These are phyloP conservation scores for Colletotrichum horii DNA, from an alignment of 2,329 filamentous ascomycete species.

Conservation along the genomic window DNA sequence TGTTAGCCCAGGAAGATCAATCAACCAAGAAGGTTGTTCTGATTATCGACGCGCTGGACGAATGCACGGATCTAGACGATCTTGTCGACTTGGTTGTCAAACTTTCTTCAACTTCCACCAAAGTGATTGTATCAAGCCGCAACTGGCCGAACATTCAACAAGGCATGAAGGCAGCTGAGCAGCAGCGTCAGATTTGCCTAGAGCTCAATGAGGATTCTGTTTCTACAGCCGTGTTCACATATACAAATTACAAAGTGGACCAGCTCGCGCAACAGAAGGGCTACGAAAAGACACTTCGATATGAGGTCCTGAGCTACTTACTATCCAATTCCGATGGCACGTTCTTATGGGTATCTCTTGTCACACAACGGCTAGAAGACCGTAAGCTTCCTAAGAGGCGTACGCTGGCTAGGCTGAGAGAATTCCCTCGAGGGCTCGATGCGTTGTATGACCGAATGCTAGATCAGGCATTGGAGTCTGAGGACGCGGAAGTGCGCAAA, in stretches of 20 bases:
- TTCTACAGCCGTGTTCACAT: constrained; percentile 36
- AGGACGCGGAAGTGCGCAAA: constrained; percentile 33
- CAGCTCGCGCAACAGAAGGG: constrained; percentile 23
- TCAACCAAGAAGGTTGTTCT: constrained; percentile 29
- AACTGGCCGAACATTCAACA: constrained; percentile 42
- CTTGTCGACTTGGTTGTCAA: constrained; percentile 40
- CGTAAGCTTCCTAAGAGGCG: background rate
- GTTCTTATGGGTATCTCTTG: constrained; percentile 41
- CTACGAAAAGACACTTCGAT: background rate
- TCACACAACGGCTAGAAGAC: constrained; percentile 19
- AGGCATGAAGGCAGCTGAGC: constrained; percentile 24
- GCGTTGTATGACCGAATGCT: constrained; percentile 44
- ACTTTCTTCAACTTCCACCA: constrained; percentile 28
- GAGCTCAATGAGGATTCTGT: constrained; percentile 40
- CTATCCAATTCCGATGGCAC: constrained; percentile 38
- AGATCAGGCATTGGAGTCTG: constrained; percentile 29
- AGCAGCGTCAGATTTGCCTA: constrained; percentile 32
- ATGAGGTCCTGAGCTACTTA: constrained; percentile 24
- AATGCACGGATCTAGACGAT: background rate
- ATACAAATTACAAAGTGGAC: constrained; percentile 36
- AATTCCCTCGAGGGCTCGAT: constrained; percentile 39
- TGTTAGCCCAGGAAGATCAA: constrained; percentile 40
- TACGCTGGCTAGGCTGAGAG: background rate
- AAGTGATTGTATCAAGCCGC: constrained; percentile 52
- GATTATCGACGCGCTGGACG: constrained; percentile 33